Evolutionary conservation across 2,329 filamentous ascomycete species (phyloP).

Genomic region (Alternaria sp.): DNA sequence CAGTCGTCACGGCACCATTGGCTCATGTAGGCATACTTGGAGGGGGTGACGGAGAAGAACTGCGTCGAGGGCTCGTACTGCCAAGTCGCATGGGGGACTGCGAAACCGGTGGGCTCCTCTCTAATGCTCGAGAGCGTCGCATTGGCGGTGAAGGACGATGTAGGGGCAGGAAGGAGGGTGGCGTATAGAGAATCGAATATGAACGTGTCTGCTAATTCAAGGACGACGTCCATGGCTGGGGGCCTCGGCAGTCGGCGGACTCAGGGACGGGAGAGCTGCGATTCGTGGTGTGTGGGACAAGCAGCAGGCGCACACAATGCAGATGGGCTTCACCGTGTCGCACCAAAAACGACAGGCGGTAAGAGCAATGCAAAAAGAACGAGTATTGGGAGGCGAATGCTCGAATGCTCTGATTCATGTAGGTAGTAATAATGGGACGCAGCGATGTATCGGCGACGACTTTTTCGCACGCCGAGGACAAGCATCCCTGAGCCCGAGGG

Average conservation of each 20-base stretch:
- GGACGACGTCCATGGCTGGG: conserved; percentile 82
- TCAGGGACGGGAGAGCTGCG: conserved; percentile 34
- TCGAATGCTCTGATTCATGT: conserved; percentile 17
- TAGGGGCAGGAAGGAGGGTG: conserved; percentile 66
- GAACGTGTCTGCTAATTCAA: conserved; percentile 84
- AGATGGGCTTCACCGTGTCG: neutral
- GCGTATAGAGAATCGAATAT: conserved; percentile 83
- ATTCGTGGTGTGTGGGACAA: conserved; percentile 29
- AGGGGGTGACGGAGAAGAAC: conserved; percentile 74
- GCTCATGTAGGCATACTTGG: conserved; percentile 80
- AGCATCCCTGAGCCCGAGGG: conserved; percentile 3
- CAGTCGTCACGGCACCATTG: conserved; percentile 79
- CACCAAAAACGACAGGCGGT: conserved; percentile 1
- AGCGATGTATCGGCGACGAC: conserved; percentile 21
- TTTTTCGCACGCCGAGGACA: conserved; percentile 20
- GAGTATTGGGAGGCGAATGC: conserved; percentile 16
- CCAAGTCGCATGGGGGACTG: conserved; percentile 57
- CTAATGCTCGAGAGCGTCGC: conserved; percentile 63
- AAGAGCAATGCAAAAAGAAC: conserved; percentile 7
- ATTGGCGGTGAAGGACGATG: conserved; percentile 62
- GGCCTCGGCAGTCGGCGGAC: conserved; percentile 16
- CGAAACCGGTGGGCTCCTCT: conserved; percentile 49
- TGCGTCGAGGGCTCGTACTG: conserved; percentile 76
- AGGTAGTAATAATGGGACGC: conserved; percentile 15
- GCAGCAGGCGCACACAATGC: conserved; percentile 7